These are phyloP conservation scores for Fusarium proliferatum DNA, from an alignment of 2,329 filamentous ascomycete species.

Conservation along the genomic window DNA sequence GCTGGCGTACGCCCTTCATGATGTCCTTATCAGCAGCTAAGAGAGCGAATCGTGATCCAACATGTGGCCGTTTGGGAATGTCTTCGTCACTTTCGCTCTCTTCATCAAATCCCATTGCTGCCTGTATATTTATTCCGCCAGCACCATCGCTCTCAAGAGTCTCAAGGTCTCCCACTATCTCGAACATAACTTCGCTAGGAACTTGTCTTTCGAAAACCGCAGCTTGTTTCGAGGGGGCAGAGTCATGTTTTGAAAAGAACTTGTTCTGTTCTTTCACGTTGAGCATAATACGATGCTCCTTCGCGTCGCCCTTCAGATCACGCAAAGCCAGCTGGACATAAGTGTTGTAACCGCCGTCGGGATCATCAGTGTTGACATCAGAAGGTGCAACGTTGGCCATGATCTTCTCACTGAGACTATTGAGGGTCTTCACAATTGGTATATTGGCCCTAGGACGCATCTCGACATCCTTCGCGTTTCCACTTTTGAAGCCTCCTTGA, in stretches of 20 bases:
- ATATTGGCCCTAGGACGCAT: conserved; percentile 87
- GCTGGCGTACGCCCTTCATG: conserved; percentile 71
- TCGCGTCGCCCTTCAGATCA: conserved; percentile 80
- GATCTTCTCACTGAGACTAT: conserved; percentile 92
- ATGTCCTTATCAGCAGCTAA: conserved; percentile 73
- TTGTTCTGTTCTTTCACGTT: conserved; percentile 89
- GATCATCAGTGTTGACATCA: conserved; percentile 73
- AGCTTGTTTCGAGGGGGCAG: conserved; percentile 57
- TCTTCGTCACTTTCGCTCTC: conserved; percentile 76
- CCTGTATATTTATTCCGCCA: conserved; percentile 69
- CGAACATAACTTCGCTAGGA: conserved; percentile 73
- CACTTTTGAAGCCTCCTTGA: conserved; percentile 81
- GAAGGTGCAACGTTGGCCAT: conserved; percentile 86
- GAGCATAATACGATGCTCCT: conserved; percentile 82
- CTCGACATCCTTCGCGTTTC: conserved; percentile 88
- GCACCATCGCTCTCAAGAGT: conserved; percentile 59
- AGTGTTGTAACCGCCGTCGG: conserved; percentile 73
- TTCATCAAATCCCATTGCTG: conserved; percentile 75
- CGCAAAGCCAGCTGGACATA: conserved; percentile 80
- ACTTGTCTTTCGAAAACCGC: conserved; percentile 75
- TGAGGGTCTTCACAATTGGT: conserved; percentile 89
- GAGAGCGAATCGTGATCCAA: conserved; percentile 77
- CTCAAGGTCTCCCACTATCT: conserved; percentile 71
- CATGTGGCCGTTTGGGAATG: conserved; percentile 62
- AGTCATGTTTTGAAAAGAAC: conserved; percentile 76